A percentile compares a stretch with the other conserved stretches of the same genome.
These are phyloP conservation scores for Pichia sp. DNA, from an alignment of 1,139 yeast species.

Conservation along the genomic window DNA sequence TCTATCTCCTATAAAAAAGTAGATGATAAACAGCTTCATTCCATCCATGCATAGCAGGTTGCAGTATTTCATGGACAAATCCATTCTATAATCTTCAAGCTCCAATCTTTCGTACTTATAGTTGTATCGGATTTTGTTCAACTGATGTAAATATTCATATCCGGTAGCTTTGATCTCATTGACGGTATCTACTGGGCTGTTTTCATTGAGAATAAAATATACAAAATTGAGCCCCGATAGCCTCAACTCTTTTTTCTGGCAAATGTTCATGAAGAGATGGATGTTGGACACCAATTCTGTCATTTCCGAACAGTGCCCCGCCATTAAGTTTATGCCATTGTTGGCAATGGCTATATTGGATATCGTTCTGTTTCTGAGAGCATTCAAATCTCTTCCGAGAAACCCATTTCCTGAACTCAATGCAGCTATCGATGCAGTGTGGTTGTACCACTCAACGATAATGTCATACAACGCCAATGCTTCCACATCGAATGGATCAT, in stretches of 20 bases:
- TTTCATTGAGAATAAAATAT: conserved; percentile 8
- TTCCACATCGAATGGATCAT: conserved; percentile 6
- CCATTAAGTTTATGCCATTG: conserved; percentile 16
- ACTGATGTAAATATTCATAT: conserved; percentile 3
- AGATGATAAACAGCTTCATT: conserved; percentile 14
- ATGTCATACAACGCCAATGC: conserved; percentile 18
- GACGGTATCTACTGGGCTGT: background rate
- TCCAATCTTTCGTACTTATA: conserved; percentile 11
- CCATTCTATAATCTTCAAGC: conserved; percentile 19
- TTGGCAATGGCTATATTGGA: conserved; percentile 12
- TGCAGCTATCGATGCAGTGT: conserved; percentile 16
- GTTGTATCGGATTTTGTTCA: background rate
- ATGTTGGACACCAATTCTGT: conserved; percentile 7
- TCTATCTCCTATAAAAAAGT: conserved; percentile 18
- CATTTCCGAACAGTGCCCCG: conserved; percentile 16
- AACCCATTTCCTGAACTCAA: conserved; percentile 18
- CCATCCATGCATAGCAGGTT: conserved; percentile 14
- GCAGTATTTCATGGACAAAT: conserved; percentile 20
- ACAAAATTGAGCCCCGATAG: conserved; percentile 20
- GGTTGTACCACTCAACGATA: conserved; percentile 19
- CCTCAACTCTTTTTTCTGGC: conserved; percentile 10
- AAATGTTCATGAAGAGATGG: conserved; percentile 4
- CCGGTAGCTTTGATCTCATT: conserved; percentile 14
- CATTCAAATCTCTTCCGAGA: conserved; percentile 4
- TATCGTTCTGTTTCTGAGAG: background rate